phyloP scores from a whole-genome alignment of 2,329 filamentous ascomycete species.

The Neoarthrinium moseri region DNA sequence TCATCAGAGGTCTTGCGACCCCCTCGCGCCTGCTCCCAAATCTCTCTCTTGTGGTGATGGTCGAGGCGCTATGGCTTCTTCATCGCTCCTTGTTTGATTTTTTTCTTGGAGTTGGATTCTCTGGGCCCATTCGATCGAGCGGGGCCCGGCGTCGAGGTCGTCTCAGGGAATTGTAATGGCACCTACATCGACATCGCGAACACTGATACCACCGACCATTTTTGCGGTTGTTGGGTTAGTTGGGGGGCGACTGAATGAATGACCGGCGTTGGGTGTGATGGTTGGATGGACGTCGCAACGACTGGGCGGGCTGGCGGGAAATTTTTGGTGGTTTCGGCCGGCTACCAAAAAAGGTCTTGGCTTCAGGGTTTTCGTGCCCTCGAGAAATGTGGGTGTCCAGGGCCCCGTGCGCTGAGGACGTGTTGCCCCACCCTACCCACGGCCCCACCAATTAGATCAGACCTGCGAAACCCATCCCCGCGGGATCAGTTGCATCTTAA shows the following conservation, averaged over 20 bases:
- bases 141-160: conserved; percentile 7
- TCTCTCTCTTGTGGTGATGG: conserved; percentile 20
- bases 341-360: conserved; percentile 3
- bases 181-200: conserved; percentile 85
- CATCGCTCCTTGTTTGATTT: not conserved
- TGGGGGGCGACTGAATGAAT: conserved; percentile 8
- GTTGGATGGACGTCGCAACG: not conserved
- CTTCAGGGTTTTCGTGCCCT: conserved; percentile 7
- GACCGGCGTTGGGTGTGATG: not conserved
- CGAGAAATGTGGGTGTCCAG: not conserved
- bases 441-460: too few species aligned
- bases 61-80: not conserved
- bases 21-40: conserved; percentile 67
- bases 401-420: not conserved
- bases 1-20: conserved; percentile 72
- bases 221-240: conserved; percentile 54
- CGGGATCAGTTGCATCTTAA: too few species aligned
- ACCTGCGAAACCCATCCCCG: too few species aligned
- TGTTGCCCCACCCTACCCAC: too few species aligned
- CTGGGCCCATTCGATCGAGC: not conserved
- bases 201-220: conserved; percentile 77
- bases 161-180: conserved; percentile 24
- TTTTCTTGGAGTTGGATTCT: not conserved
- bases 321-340: conserved; percentile 1
- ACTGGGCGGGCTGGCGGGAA: not conserved